phyloP scores from a whole-genome alignment of 2,329 filamentous ascomycete genomes.

The Aspergillus sp. region DNA sequence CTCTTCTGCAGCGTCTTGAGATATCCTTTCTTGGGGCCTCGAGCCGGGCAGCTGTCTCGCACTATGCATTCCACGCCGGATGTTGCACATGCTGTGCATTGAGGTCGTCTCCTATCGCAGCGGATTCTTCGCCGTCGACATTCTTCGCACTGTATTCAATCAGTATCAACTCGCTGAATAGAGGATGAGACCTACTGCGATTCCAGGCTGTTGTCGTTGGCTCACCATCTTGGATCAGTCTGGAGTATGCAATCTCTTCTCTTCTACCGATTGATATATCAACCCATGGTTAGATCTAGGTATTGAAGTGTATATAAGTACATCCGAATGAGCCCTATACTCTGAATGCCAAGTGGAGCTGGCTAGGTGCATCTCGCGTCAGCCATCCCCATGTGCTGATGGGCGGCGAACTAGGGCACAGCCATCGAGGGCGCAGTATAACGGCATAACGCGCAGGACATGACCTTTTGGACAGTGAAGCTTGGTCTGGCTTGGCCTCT shows the following conservation, averaged over 20 bases:
- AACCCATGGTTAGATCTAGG: neutral
- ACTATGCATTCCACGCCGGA: neutral
- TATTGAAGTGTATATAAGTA: neutral
- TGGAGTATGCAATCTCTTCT: neutral
- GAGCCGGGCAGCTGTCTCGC: neutral
- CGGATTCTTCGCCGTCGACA: constrained; percentile 11
- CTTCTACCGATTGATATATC: neutral
- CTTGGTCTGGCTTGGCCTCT: neutral
- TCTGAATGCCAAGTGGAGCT: neutral
- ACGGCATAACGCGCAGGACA: neutral
- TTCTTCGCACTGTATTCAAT: constrained; percentile 5
- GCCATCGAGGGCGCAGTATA: neutral
- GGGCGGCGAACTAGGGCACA: neutral
- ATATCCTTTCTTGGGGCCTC: constrained; percentile 7
- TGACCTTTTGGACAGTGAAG: neutral
- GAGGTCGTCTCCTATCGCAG: constrained; percentile 8
- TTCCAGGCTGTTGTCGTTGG: neutral
- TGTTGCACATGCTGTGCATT: neutral
- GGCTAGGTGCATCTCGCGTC: too few species aligned
- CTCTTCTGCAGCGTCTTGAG: neutral
- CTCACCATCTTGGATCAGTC: neutral
- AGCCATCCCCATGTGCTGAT: neutral
- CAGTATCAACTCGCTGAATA: neutral
- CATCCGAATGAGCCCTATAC: neutral
- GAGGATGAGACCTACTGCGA: neutral